A percentile compares a stretch with the other conserved stretches of the same genome.
phyloP scores from a whole-genome alignment of 164 flowering plant species.

The Paratinospora sagittata region DNA sequence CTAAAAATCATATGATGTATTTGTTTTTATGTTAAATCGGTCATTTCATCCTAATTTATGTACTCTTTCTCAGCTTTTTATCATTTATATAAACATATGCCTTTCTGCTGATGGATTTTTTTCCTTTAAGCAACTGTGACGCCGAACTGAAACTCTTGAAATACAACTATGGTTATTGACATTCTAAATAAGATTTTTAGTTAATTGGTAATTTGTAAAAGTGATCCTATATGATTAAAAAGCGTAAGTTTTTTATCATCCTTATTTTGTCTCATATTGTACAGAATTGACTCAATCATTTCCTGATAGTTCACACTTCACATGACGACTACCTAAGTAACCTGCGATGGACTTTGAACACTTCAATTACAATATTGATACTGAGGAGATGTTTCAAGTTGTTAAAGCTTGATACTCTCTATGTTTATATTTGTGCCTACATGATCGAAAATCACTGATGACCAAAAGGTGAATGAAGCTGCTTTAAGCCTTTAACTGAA shows the following conservation, averaged over 20 bases:
- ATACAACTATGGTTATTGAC: too few relatives aligned
- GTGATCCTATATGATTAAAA: background rate
- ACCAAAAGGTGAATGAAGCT: conserved; percentile 15
- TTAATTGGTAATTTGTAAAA: too few relatives aligned
- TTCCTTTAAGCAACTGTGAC: too few relatives aligned
- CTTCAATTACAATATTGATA: background rate
- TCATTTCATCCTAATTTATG: too few relatives aligned
- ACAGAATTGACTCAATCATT: conserved; percentile 33
- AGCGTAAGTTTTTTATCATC: background rate
- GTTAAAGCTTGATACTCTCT: background rate
- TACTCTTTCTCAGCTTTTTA: too few relatives aligned
- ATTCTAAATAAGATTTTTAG: too few relatives aligned
- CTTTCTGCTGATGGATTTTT: too few relatives aligned
- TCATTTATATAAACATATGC: too few relatives aligned
- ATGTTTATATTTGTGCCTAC: background rate
- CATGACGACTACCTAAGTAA: conserved; percentile 36
- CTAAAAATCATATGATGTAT: too few relatives aligned
- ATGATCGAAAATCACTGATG: conserved; percentile 34
- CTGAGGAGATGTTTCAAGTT: background rate
- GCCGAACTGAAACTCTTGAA: too few relatives aligned
- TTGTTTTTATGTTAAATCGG: too few relatives aligned
- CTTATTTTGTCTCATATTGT: conserved; percentile 14
- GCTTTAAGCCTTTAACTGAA: conserved; percentile 21
- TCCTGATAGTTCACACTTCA: conserved; percentile 33
- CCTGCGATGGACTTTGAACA: conserved; percentile 1